These are phyloP conservation scores for Plantago ovata DNA, from an alignment of 257 asterid species.

Conservation along the genomic window DNA sequence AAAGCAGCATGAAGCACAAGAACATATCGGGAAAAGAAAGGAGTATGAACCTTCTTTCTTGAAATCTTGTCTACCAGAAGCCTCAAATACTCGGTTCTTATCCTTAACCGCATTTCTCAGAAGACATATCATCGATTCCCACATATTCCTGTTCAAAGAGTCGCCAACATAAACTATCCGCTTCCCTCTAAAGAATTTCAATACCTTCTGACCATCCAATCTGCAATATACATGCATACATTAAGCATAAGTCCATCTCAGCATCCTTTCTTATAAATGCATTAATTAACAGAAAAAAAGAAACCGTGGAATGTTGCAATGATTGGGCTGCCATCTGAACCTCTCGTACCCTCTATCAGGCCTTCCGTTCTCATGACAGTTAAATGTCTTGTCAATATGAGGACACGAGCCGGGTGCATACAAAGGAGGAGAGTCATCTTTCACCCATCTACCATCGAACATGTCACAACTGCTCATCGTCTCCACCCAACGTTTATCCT, in stretches of 20 bases:
- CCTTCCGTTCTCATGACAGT: conserved; percentile 53
- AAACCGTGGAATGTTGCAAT: conserved; percentile 51
- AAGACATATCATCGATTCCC: conserved; percentile 73
- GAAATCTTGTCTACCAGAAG: conserved; percentile 48
- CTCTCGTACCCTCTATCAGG: conserved; percentile 38
- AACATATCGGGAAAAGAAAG: conserved; percentile 48
- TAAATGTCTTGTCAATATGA: conserved; percentile 46
- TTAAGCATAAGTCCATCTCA: neutral
- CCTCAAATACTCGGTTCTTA: conserved; percentile 60
- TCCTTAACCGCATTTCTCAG: conserved; percentile 52
- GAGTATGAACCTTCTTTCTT: conserved; percentile 64
- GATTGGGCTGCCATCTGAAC: conserved; percentile 52
- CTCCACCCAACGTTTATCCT: conserved; percentile 23
- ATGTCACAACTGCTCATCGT: conserved; percentile 36
- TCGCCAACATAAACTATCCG: conserved; percentile 72
- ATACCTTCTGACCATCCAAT: conserved; percentile 51
- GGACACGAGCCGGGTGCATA: conserved; percentile 56
- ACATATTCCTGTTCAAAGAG: conserved; percentile 78
- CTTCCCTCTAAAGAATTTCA: conserved; percentile 59
- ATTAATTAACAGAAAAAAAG: neutral
- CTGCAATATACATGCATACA: conserved; percentile 28
- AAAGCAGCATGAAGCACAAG: neutral
- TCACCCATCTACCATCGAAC: conserved; percentile 65
- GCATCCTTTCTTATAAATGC: neutral
- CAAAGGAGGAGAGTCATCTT: conserved; percentile 43